Percentiles rank a stretch among this genome's conserved stretches.
These are phyloP conservation scores for Arthrobotrys pseudoclavata DNA, from an alignment of 2,329 filamentous ascomycete species.

Conservation along the genomic window DNA sequence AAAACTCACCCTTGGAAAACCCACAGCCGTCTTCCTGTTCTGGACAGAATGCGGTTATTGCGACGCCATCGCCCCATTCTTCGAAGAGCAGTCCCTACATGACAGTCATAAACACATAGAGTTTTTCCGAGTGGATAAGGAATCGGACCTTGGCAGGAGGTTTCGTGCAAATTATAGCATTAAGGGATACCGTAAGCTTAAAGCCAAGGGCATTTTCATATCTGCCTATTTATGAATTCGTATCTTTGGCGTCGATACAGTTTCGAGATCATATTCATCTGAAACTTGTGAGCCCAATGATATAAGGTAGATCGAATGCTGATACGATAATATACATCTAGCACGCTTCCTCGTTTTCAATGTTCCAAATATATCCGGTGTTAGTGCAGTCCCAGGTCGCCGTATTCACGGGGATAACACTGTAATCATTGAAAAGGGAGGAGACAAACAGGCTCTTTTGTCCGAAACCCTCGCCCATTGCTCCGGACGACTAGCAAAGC, in stretches of 20 bases:
- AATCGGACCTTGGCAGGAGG: slow-evolving; percentile 18
- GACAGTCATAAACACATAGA: slow-evolving; percentile 27
- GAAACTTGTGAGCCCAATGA: neutral
- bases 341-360: slow-evolving; percentile 40
- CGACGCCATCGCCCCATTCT: slow-evolving; percentile 31
- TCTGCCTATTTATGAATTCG: neutral
- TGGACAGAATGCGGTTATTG: slow-evolving; percentile 38
- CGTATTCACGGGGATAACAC: slow-evolving; percentile 1
- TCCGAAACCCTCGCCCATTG: slow-evolving; percentile 10
- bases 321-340: neutral
- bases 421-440: slow-evolving; percentile 29
- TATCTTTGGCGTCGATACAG: neutral
- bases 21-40: slow-evolving; percentile 21
- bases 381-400: neutral
- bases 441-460: slow-evolving; percentile 18
- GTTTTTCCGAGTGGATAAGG: slow-evolving; percentile 27
- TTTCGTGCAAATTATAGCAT: slow-evolving; percentile 21
- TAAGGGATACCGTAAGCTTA: slow-evolving; percentile 33
- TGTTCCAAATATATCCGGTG: neutral
- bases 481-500: slow-evolving; percentile 7
- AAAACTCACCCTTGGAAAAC: neutral
- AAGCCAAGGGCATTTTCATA: neutral
- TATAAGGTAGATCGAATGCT: neutral
- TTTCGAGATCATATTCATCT: neutral
- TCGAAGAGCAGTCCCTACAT: slow-evolving; percentile 23